A percentile compares a stretch with the other conserved stretches of the same genome.
Evolutionary conservation across 352 stramenopile species (phyloP).

Genomic region (Phytopythium chamaehyphon): DNA sequence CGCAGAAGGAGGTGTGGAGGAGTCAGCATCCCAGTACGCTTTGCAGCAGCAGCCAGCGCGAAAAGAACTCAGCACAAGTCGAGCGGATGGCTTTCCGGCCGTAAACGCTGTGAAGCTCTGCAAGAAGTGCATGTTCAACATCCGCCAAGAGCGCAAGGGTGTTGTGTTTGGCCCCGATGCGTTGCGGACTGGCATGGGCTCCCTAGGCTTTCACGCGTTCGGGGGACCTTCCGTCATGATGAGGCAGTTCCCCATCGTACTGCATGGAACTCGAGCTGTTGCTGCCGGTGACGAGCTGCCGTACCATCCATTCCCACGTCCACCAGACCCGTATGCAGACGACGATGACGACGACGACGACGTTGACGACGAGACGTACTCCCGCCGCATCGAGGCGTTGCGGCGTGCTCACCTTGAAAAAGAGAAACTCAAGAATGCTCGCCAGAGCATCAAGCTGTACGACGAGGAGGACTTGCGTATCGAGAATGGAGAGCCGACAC

Average conservation of each 20-base stretch:
- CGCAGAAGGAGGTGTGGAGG: not conserved
- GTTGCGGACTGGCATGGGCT: constrained; percentile 26
- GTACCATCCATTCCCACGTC: constrained; percentile 5
- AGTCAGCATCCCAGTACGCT: constrained; percentile 6
- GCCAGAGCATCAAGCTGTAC: constrained; percentile 36
- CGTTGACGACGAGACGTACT: constrained; percentile 45
- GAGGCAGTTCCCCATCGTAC: constrained; percentile 41
- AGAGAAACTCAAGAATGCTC: constrained; percentile 56
- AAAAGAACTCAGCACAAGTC: constrained; percentile 35
- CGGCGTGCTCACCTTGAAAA: constrained; percentile 60
- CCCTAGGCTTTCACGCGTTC: constrained; percentile 12
- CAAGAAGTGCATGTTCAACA: constrained; percentile 71
- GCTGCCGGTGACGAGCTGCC: constrained; percentile 14
- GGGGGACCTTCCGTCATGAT: constrained; percentile 37
- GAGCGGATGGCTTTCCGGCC: constrained; percentile 44
- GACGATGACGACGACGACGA: constrained; percentile 38
- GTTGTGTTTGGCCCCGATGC: constrained; percentile 23
- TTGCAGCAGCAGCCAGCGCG: constrained; percentile 34
- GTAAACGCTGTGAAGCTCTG: constrained; percentile 71
- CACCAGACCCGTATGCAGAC: constrained; percentile 20
- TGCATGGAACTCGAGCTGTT: constrained; percentile 22
- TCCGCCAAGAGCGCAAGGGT: constrained; percentile 60
- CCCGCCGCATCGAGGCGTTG: constrained; percentile 46
- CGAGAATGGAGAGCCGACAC: constrained; percentile 20
- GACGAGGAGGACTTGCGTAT: constrained; percentile 35